Conservation (phyloP, 202 grass and related monocot genomes). For the Panicum hallii region DNA sequence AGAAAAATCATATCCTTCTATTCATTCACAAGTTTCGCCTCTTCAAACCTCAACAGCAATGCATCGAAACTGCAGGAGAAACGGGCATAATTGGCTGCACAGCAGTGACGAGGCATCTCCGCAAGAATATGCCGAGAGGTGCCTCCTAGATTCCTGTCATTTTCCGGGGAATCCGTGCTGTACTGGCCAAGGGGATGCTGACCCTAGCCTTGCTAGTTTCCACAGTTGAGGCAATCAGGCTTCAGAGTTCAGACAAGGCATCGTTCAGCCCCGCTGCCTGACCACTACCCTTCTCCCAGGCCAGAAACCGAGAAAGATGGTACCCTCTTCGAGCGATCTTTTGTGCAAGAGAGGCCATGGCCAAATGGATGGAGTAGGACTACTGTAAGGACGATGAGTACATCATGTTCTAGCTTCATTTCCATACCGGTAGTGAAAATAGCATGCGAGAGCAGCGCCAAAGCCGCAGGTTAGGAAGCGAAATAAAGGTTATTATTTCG, state of each 20-base stretch:
- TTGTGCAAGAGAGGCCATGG: slow-evolving; percentile 3
- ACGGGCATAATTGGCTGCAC: background rate
- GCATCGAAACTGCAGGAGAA: background rate
- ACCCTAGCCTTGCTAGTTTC: background rate
- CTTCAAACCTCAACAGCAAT: too few species aligned
- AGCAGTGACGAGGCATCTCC: background rate
- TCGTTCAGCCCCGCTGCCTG: background rate
- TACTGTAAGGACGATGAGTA: too few species aligned
- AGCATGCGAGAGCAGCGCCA: background rate
- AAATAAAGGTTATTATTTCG: background rate
- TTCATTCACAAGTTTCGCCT: too few species aligned
- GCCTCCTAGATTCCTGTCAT: slow-evolving; percentile 10
- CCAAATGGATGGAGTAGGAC: background rate
- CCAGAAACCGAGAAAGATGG: background rate
- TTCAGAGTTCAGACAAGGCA: background rate
- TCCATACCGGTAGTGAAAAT: background rate
- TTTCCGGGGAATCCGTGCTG: too few species aligned
- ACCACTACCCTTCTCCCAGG: background rate
- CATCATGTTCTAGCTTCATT: background rate
- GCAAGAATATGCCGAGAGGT: slow-evolving; percentile 32
- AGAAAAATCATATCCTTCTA: too few species aligned
- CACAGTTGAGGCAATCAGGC: background rate
- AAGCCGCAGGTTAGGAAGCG: background rate
- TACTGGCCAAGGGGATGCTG: too few species aligned
- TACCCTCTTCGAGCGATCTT: background rate